A percentile compares a stretch with the other conserved stretches of the same genome.
Conservation (phyloP, 1,284 basidiomycete genomes). For the Afroboletus lepidellus region DNA sequence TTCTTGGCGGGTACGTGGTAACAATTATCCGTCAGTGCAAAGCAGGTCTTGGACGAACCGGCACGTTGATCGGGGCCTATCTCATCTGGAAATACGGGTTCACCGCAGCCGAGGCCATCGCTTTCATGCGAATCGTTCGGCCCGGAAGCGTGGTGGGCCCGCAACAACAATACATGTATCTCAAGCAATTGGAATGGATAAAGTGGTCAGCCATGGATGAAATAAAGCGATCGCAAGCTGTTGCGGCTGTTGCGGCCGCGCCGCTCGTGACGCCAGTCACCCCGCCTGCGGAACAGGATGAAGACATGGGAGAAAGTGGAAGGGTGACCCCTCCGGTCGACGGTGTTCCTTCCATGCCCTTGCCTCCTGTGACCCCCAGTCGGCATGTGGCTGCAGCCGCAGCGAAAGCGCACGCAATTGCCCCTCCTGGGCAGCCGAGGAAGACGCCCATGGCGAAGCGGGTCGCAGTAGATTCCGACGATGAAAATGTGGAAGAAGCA, state of each 20-base stretch:
- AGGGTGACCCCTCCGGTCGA: conserved; percentile 39
- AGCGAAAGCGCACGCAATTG: conserved; percentile 64
- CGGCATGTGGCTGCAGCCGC: conserved; percentile 67
- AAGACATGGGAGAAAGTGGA: conserved; percentile 44
- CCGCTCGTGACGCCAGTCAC: conserved; percentile 73
- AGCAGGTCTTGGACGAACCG: conserved; percentile 90
- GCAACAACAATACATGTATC: conserved; percentile 94
- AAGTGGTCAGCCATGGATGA: conserved; percentile 90
- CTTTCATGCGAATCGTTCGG: conserved; percentile 96
- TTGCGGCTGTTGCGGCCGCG: conserved; percentile 40
- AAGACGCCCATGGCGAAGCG: conserved; percentile 81
- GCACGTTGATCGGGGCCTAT: conserved; percentile 96
- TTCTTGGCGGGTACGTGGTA: conserved; percentile 17
- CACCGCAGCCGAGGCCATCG: conserved; percentile 96
- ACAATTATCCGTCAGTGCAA: conserved; percentile 66
- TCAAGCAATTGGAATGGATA: conserved; percentile 92
- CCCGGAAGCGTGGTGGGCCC: conserved; percentile 96
- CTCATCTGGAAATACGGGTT: conserved; percentile 99
- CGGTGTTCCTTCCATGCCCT: conserved; percentile 35
- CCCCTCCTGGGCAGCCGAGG: conserved; percentile 78
- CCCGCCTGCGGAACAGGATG: conserved; percentile 70
- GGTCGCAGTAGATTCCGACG: conserved; percentile 50
- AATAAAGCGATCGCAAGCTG: conserved; percentile 51
- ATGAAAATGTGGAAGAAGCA: conserved; percentile 54
- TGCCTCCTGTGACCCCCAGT: conserved; percentile 76